These are phyloP conservation scores for Margaritispora aquatica DNA, from an alignment of 495 filamentous ascomycete genomes.

Conservation along the genomic window DNA sequence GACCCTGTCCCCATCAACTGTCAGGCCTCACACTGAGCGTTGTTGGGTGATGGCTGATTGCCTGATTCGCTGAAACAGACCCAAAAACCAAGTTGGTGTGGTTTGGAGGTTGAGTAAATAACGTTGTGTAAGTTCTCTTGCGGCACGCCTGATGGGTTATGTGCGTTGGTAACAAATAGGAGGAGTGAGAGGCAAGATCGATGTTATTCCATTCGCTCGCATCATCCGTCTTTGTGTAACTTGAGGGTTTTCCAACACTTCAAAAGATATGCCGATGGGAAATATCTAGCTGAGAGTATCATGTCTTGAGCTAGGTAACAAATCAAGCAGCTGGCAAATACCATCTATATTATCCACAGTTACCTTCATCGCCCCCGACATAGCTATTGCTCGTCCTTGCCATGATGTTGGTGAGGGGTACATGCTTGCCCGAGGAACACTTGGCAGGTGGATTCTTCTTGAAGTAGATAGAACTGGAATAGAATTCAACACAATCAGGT, in stretches of 20 bases:
- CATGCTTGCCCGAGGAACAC: background rate
- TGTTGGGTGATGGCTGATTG: background rate
- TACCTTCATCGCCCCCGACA: background rate
- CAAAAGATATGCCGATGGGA: background rate
- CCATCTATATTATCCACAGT: too few species aligned
- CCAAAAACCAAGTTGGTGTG: background rate
- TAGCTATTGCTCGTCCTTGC: background rate
- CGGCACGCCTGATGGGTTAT: background rate
- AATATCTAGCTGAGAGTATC: background rate
- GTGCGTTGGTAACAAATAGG: conserved; percentile 3
- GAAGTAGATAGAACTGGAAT: background rate
- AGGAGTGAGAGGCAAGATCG: background rate
- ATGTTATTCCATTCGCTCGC: background rate
- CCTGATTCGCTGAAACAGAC: background rate
- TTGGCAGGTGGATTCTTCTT: background rate
- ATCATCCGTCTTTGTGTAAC: background rate
- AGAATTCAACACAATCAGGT: too few species aligned
- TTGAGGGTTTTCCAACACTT: background rate
- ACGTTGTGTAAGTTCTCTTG: background rate
- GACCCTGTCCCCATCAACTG: background rate
- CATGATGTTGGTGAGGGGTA: background rate
- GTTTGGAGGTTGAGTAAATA: background rate
- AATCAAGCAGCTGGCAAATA: background rate
- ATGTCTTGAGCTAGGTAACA: background rate
- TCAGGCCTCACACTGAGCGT: background rate